A percentile compares a stretch with the other conserved stretches of the same genome.
Evolutionary conservation across 1,284 basidiomycete genomes (phyloP).

Genomic region (Bjerkandera adusta): DNA sequence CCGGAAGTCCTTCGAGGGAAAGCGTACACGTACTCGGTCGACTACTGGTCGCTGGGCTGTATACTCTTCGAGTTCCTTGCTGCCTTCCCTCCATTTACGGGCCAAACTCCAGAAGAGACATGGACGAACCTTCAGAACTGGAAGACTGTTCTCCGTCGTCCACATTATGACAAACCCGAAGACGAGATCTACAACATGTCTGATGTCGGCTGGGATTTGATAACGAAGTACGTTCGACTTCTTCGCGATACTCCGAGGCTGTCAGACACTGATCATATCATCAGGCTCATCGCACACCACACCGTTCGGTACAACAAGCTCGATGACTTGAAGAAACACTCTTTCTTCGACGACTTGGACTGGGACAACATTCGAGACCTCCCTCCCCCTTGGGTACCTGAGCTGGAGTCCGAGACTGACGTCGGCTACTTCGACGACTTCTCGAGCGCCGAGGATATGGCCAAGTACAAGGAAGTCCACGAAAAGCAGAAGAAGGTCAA

Average conservation of each 20-base stretch:
- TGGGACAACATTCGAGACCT: slow-evolving; percentile 81
- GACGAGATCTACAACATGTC: slow-evolving; percentile 97
- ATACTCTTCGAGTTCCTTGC: slow-evolving; percentile 98
- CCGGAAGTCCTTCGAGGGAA: slow-evolving; percentile 94
- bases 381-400: slow-evolving; percentile 93
- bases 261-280: slow-evolving; percentile 6
- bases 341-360: slow-evolving; percentile 79
- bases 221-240: slow-evolving; percentile 63
- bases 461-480: slow-evolving; percentile 96
- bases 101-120: slow-evolving; percentile 94
- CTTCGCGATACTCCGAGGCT: background rate
- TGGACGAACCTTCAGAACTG: slow-evolving; percentile 99
- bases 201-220: slow-evolving; percentile 95
- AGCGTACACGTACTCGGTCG: slow-evolving; percentile 93
- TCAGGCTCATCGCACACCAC: slow-evolving; percentile 71
- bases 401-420: slow-evolving; percentile 92
- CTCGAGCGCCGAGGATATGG: slow-evolving; percentile 91
- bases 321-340: slow-evolving; percentile 71
- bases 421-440: slow-evolving; percentile 99
- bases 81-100: slow-evolving; percentile 97
- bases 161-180: slow-evolving; percentile 79
- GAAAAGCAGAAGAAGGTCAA: slow-evolving; percentile 98
- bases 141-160: slow-evolving; percentile 87
- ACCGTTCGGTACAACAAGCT: slow-evolving; percentile 79
- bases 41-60: slow-evolving; percentile 98